phyloP scores from a whole-genome alignment of 2,329 filamentous ascomycete genomes.

The Alternaria atra region DNA sequence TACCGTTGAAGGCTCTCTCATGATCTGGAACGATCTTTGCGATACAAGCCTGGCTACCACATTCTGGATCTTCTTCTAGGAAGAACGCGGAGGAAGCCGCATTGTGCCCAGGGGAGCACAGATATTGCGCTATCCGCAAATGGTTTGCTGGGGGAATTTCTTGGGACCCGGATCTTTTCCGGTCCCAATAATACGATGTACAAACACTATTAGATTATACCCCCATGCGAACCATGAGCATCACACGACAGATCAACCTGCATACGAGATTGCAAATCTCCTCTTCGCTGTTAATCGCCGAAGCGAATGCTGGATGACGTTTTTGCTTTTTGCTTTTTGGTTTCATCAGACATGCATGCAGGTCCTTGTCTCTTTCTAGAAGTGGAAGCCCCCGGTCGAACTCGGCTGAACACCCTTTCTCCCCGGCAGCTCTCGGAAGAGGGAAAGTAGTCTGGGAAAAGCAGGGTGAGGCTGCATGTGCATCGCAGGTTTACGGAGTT shows the following conservation, averaged over 20 bases:
- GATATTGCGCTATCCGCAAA: not conserved
- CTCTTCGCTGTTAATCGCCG: conserved; percentile 1
- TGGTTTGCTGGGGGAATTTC: conserved; percentile 2
- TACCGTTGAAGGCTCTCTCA: not conserved
- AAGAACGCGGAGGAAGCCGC: not conserved
- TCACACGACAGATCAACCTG: conserved; percentile 1
- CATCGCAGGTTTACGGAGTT: not conserved
- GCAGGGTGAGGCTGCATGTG: not conserved
- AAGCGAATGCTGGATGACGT: conserved; percentile 9
- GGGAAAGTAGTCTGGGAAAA: conserved; percentile 3
- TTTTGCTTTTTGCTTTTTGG: conserved; percentile 10
- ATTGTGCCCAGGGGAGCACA: not conserved
- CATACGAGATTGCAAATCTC: conserved; percentile 14
- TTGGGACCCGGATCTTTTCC: conserved; percentile 3
- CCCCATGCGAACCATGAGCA: conserved; percentile 6
- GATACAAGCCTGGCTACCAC: not conserved
- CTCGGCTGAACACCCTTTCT: conserved; percentile 14
- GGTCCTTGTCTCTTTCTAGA: not conserved
- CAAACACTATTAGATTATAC: conserved; percentile 5
- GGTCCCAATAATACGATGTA: conserved; percentile 1
- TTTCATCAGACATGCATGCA: conserved; percentile 1
- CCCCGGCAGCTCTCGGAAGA: conserved; percentile 1
- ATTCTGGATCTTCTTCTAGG: conserved; percentile 1
- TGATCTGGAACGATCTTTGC: conserved; percentile 11
- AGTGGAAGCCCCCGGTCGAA: conserved; percentile 8